Evolutionary conservation across 345 rosid species (phyloP).

Genomic region (Adansonia digitata): DNA sequence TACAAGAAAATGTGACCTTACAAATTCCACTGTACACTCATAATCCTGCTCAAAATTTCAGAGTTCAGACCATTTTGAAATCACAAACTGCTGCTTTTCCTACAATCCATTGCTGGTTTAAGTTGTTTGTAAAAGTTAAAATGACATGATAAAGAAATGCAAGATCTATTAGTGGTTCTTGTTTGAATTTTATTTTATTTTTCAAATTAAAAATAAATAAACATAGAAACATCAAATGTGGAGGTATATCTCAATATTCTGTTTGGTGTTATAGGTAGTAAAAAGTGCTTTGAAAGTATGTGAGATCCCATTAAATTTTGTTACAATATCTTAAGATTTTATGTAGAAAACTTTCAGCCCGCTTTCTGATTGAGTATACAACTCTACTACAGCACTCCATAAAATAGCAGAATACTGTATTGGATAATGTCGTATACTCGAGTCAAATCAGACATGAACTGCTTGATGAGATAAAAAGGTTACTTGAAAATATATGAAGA

Average conservation of each 20-base stretch:
- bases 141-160: background rate
- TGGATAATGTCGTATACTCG: background rate
- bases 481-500: too few species aligned
- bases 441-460: background rate
- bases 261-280: background rate
- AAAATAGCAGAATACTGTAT: background rate
- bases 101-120: background rate
- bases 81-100: background rate
- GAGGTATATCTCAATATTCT: background rate
- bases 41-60: slow-evolving; percentile 54
- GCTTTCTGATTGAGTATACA: background rate
- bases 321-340: background rate
- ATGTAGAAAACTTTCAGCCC: background rate
- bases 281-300: background rate
- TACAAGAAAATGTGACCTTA: slow-evolving; percentile 95
- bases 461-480: background rate
- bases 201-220: background rate
- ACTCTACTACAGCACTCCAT: background rate
- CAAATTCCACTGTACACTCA: slow-evolving; percentile 77
- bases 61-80: slow-evolving; percentile 9
- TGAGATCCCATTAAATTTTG: background rate
- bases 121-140: background rate
- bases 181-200: background rate
- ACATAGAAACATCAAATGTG: background rate
- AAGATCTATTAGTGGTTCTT: background rate